These are phyloP conservation scores for Podila epicladia DNA, from an alignment of 192 early-diverging fungal species.

Conservation along the genomic window DNA sequence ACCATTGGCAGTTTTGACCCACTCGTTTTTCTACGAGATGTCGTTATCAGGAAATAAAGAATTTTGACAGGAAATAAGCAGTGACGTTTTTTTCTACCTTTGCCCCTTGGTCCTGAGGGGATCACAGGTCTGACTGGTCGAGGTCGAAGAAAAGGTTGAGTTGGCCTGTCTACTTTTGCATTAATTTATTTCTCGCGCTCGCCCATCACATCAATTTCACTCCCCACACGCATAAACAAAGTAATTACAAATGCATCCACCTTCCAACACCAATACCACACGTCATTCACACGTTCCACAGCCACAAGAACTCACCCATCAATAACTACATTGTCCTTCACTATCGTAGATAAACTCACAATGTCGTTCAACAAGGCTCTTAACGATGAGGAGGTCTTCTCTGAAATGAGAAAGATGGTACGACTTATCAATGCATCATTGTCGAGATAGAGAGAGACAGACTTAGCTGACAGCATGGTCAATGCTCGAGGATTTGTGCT, in stretches of 20 bases:
- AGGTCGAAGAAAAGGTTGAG: too few species aligned
- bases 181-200: not conserved
- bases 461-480: too few species aligned
- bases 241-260: not conserved
- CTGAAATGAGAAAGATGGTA: conserved; percentile 99
- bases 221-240: not conserved
- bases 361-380: conserved; percentile 71
- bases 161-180: not conserved
- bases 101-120: too few species aligned
- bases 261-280: too few species aligned
- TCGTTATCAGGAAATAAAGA: not conserved
- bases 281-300: too few species aligned
- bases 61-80: not conserved
- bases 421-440: not conserved
- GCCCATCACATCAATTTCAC: not conserved
- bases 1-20: too few species aligned
- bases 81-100: not conserved
- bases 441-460: too few species aligned
- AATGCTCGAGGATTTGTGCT: too few species aligned
- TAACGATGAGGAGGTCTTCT: conserved; percentile 94
- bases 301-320: too few species aligned
- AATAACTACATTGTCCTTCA: not conserved
- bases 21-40: too few species aligned
- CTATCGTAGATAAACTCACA: conserved; percentile 2
- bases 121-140: too few species aligned